phyloP scores from a whole-genome alignment of 768 basidiomycete species.

The Serpula lacrymans region DNA sequence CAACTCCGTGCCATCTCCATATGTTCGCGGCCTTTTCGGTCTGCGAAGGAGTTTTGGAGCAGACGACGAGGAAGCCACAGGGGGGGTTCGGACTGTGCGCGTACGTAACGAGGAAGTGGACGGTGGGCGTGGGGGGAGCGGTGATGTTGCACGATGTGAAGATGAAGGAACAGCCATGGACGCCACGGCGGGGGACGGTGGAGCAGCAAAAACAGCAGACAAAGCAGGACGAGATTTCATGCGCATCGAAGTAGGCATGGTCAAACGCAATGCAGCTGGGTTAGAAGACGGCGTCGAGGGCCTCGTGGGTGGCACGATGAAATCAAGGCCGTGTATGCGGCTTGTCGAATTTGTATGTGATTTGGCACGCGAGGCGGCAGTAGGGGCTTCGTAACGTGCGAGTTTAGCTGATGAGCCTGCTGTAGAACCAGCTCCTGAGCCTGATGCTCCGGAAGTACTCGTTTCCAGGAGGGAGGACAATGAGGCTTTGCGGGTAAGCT shows the following conservation, averaged over 20 bases:
- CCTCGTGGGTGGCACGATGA: conserved; percentile 69
- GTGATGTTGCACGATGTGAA: conserved; percentile 51
- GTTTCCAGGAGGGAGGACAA: conserved; percentile 70
- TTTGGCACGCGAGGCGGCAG: conserved; percentile 79
- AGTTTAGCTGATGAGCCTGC: conserved; percentile 34
- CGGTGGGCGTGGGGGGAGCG: conserved; percentile 56
- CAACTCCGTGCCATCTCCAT: conserved; percentile 87
- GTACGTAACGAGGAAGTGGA: conserved; percentile 49
- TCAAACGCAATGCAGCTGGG: conserved; percentile 72
- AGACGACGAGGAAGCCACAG: conserved; percentile 41
- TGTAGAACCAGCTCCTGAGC: conserved; percentile 41
- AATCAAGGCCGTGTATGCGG: conserved; percentile 56
- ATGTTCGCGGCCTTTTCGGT: conserved; percentile 74
- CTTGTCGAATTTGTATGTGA: conserved; percentile 62
- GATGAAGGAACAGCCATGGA: too few relatives aligned
- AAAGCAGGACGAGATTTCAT: conserved; percentile 73
- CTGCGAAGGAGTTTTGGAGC: conserved; percentile 66
- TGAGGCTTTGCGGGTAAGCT: conserved; percentile 71
- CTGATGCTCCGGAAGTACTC: conserved; percentile 51
- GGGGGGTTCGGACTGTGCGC: conserved; percentile 22
- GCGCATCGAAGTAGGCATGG: conserved; percentile 82
- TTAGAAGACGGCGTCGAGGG: conserved; percentile 80
- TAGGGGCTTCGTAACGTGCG: conserved; percentile 71
- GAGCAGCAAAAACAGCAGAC: conserved; percentile 58
- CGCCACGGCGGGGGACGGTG: too few relatives aligned